phyloP scores from a whole-genome alignment of 257 asterid species.

The Solanum chiquidenum region DNA sequence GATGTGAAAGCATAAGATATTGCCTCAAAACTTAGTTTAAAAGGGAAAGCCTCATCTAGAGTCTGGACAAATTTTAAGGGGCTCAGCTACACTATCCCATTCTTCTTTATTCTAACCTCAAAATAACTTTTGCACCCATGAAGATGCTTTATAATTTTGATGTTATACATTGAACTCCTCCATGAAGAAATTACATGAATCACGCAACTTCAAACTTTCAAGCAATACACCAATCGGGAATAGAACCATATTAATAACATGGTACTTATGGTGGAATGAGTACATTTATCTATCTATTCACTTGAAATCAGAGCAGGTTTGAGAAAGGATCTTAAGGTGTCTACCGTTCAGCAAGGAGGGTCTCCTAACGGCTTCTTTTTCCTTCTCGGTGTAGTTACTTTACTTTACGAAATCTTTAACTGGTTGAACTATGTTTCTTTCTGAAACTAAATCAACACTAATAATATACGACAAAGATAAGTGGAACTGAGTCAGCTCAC shows the following conservation, averaged over 20 bases:
- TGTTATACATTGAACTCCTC: background rate
- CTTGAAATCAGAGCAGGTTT: background rate
- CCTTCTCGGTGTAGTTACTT: background rate
- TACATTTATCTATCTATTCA: background rate
- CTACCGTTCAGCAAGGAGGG: background rate
- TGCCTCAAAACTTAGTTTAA: background rate
- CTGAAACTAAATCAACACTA: background rate
- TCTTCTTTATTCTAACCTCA: background rate
- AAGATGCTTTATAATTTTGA: background rate
- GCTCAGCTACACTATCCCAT: background rate
- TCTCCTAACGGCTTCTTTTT: background rate
- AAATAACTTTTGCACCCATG: background rate
- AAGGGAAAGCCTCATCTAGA: background rate
- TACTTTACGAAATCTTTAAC: background rate
- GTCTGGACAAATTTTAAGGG: background rate
- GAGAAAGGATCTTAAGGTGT: background rate
- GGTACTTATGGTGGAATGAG: background rate
- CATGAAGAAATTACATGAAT: background rate
- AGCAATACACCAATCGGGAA: background rate
- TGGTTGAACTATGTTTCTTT: background rate
- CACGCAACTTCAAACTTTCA: background rate
- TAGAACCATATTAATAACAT: background rate
- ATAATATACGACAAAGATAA: background rate
- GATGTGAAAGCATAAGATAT: background rate
- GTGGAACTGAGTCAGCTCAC: background rate